Evolutionary conservation across 2,329 filamentous ascomycete species (phyloP).

Genomic region (Aureobasidium leucospermi): DNA sequence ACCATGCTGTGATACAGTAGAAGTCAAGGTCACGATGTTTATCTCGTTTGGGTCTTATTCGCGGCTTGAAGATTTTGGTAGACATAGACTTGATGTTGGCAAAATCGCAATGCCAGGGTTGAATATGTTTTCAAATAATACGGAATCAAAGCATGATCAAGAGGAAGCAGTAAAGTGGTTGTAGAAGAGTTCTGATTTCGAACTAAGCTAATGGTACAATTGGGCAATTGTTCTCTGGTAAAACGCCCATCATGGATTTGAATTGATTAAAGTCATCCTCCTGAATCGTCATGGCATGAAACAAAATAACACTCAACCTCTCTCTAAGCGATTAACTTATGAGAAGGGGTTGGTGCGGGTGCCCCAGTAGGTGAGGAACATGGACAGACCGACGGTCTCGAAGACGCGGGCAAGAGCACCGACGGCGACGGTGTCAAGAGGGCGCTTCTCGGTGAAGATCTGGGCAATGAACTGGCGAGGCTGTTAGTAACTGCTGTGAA

Average conservation of each 20-base stretch:
- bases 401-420: constrained; percentile 76
- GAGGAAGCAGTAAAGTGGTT: not conserved
- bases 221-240: constrained; percentile 9
- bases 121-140: not conserved
- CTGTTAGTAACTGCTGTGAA: constrained; percentile 20
- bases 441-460: constrained; percentile 83
- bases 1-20: not conserved
- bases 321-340: constrained; percentile 39
- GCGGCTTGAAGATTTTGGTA: too few species aligned
- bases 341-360: constrained; percentile 90
- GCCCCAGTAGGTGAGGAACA: constrained; percentile 97
- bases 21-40: too few species aligned
- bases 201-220: constrained; percentile 13
- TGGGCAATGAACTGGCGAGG: constrained; percentile 68
- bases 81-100: too few species aligned
- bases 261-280: constrained; percentile 13
- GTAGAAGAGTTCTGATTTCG: constrained; percentile 8
- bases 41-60: too few species aligned
- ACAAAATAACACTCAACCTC: constrained; percentile 6
- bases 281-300: constrained; percentile 13
- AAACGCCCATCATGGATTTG: constrained; percentile 5
- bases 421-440: constrained; percentile 82
- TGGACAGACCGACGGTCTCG: constrained; percentile 84
- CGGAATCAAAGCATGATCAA: not conserved
- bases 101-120: too few species aligned